phyloP scores from a whole-genome alignment of 225 moss, liverwort and hornwort genomes.

The Pseudoscleropodium purum region DNA sequence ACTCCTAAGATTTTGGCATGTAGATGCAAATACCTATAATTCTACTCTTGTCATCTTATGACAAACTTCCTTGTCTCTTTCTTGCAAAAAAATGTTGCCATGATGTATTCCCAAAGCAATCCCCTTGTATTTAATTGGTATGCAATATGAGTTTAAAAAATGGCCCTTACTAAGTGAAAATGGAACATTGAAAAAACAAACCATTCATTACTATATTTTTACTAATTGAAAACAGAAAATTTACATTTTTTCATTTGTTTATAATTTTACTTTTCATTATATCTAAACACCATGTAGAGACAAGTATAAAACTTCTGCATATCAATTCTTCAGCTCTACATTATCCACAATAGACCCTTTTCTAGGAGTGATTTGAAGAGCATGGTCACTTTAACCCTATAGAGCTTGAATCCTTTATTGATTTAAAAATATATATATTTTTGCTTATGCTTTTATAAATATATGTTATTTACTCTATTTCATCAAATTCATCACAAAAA shows the following conservation, averaged over 20 bases:
- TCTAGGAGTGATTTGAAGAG: accelerated
- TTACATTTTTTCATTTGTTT: no score
- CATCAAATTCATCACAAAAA: neutral
- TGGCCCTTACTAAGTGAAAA: neutral
- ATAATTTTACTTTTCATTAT: neutral
- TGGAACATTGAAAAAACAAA: neutral
- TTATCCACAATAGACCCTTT: neutral
- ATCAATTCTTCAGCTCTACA: neutral
- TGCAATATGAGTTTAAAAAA: accelerated
- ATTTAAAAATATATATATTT: neutral
- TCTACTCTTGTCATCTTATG: accelerated
- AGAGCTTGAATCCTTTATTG: accelerated
- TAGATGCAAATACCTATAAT: accelerated
- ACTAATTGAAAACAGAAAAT: neutral
- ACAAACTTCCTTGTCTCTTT: neutral
- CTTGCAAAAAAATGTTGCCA: accelerated
- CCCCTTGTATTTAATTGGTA: neutral
- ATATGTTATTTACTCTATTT: neutral
- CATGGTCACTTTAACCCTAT: accelerated
- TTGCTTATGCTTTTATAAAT: neutral
- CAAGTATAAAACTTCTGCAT: neutral
- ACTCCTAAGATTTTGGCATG: neutral
- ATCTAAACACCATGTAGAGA: accelerated
- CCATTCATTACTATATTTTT: neutral
- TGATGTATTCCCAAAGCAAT: neutral